Evolutionary conservation across 164 flowering plant genomes (phyloP).

Genomic region (Tetrastigma voinierianum): DNA sequence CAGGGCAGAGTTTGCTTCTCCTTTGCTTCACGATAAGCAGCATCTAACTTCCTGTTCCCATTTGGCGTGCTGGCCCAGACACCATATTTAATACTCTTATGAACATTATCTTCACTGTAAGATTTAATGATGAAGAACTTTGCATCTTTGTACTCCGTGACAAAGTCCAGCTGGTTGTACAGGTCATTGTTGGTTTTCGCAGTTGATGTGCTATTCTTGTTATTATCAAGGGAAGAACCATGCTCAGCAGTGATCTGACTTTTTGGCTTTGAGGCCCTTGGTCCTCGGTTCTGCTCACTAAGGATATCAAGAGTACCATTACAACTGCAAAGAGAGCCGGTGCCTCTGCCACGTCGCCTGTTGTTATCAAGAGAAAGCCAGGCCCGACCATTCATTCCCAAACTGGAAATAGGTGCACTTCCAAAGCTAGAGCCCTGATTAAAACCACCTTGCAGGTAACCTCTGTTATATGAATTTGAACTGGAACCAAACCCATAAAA

Average conservation of each 20-base stretch:
- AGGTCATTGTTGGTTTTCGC: no score
- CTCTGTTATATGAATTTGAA: constrained; percentile 51
- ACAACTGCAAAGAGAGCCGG: no score
- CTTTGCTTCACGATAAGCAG: constrained; percentile 30
- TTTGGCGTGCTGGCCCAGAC: constrained; percentile 39
- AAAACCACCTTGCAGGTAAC: constrained; percentile 41
- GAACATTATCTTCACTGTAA: constrained; percentile 39
- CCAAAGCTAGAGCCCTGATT: constrained; percentile 51
- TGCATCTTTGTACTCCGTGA: constrained; percentile 27
- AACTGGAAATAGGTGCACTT: not conserved
- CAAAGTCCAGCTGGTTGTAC: constrained; percentile 29
- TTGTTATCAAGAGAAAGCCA: no score
- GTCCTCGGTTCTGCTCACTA: no score
- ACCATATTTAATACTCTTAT: constrained; percentile 35
- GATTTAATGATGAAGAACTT: constrained; percentile 39
- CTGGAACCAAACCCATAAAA: constrained; percentile 59
- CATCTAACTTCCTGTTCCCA: constrained; percentile 37
- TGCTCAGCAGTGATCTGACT: constrained; percentile 18
- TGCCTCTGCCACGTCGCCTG: no score
- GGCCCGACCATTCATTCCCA: no score
- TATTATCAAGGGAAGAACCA: not conserved
- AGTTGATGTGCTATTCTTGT: no score
- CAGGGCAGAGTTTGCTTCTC: constrained; percentile 19
- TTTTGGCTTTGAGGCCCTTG: constrained; percentile 33
- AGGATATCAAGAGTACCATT: no score